A percentile compares a stretch with the other conserved stretches of the same genome.
These are phyloP conservation scores for Calocybe gambosa DNA, from an alignment of 1,284 basidiomycete species.

Conservation along the genomic window DNA sequence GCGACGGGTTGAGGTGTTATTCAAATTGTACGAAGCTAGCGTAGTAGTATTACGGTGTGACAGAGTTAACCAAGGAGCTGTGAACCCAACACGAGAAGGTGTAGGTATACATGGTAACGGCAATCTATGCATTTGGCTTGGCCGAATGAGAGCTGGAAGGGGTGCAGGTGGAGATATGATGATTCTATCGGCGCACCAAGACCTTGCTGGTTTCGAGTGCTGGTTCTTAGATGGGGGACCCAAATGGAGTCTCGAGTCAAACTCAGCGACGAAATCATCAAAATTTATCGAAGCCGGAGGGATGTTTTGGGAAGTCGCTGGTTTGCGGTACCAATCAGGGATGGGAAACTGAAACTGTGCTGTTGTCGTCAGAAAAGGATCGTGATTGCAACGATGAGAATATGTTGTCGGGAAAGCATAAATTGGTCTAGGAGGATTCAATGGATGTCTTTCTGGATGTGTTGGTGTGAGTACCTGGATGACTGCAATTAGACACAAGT, in stretches of 20 bases:
- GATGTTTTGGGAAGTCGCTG: constrained; percentile 5
- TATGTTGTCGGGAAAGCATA: constrained; percentile 28
- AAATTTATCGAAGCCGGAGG: constrained; percentile 5
- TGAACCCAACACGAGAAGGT: constrained; percentile 5
- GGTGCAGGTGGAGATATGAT: constrained; percentile 18
- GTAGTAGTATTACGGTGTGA: constrained; percentile 1
- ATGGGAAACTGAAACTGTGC: constrained; percentile 6
- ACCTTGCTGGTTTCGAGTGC: not conserved
- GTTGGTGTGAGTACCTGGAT: not conserved
- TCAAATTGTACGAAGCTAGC: not conserved
- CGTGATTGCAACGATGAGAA: constrained; percentile 17
- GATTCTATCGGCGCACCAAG: constrained; percentile 18
- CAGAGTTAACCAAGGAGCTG: constrained; percentile 12
- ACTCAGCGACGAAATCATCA: constrained; percentile 11
- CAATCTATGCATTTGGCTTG: not conserved
- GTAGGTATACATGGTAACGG: not conserved
- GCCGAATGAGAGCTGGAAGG: constrained; percentile 18
- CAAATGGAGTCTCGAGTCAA: constrained; percentile 19
- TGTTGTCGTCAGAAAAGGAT: constrained; percentile 22
- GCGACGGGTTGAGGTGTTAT: constrained; percentile 7
- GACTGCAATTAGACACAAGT: not conserved
- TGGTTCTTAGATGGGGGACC: constrained; percentile 6
- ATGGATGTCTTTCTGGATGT: not conserved
- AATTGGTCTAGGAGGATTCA: not conserved
- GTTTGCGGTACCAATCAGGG: constrained; percentile 20